These are phyloP conservation scores for Melanogaster broomeanus DNA, from an alignment of 768 basidiomycete genomes.

Conservation along the genomic window DNA sequence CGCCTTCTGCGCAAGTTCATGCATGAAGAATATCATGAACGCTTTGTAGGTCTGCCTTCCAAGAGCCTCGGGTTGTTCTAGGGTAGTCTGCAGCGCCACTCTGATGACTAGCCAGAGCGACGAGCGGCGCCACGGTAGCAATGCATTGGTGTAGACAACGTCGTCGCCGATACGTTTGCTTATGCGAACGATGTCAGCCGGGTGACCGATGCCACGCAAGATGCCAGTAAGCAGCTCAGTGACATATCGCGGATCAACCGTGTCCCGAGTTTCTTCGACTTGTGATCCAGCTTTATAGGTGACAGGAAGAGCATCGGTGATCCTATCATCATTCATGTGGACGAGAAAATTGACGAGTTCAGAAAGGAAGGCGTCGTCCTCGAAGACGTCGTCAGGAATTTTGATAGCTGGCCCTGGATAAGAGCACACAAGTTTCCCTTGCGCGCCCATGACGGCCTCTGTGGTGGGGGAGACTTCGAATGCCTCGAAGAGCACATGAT, in stretches of 20 bases:
- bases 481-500: conserved; percentile 39
- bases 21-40: conserved; percentile 47
- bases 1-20: conserved; percentile 24
- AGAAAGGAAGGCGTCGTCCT: conserved; percentile 30
- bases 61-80: conserved; percentile 13
- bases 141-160: conserved; percentile 18
- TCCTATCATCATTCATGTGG: conserved; percentile 31
- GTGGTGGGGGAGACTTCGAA: conserved; percentile 47
- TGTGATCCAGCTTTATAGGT: conserved; percentile 38
- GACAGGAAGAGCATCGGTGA: conserved; percentile 30
- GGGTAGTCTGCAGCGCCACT: conserved; percentile 34
- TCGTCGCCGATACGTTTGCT: conserved; percentile 36
- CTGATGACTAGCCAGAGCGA: conserved; percentile 39
- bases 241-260: conserved; percentile 43
- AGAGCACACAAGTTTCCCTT: conserved; percentile 46
- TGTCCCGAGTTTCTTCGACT: conserved; percentile 21
- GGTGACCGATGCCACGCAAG: conserved; percentile 34
- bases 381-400: conserved; percentile 29
- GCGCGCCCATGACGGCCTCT: conserved; percentile 35
- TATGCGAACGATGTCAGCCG: conserved; percentile 22
- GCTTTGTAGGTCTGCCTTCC: conserved; percentile 40
- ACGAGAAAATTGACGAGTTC: conserved; percentile 42
- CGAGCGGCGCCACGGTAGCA: conserved; percentile 38
- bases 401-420: conserved; percentile 47
- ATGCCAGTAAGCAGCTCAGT: conserved; percentile 48